Base-by-base conservation (phyloP, 352 stramenopile genomes). In the Peronospora farinosa region DNA sequence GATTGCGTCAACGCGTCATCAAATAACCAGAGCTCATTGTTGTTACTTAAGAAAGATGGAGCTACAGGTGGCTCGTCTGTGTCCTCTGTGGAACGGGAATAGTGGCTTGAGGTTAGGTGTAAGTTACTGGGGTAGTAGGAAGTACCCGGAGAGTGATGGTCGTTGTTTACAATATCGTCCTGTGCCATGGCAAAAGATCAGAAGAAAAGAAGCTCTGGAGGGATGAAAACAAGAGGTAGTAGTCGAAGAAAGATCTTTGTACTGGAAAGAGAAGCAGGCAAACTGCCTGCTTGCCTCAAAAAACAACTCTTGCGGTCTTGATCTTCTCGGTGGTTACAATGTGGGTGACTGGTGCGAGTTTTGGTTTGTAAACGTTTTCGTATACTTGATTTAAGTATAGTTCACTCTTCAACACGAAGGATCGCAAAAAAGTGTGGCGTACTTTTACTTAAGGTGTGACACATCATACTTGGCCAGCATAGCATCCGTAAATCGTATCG, bases 1-100 rank as follows among this genome's bases (percentile, higher is more conserved):
- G 72, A 81, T 47, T 74, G 62, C 41, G 63, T 61, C 23, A 84
- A 54, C 2, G 63, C 58, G 50, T 69, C 51, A n/a, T 74, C 59
- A 23, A 65, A 67, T 13, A 48, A 38, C 23, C 54, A 59, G 15
- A 63, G 60, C 9, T 58, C 54, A 47, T 84, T 21, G 19, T 21
- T 21, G 19, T 21, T 21, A 21, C 19, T 21, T 21, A 21, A 21
- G 19, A n/a, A n/a, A 70, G 28, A 9, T 35, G 9, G 37, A 21
- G 9, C 38, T 23, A 19, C 38, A n/a, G 19, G 5, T 32, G 36
- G 11, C 16, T 44, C 17, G 9, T 6, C 23, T 21, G 39, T 12
- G 5, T 31, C 15, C 28, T 28, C 28, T 36, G 25, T 30, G 15
- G 47, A 36, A 33, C 47, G 51, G 39, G 46, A 65, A 53, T 65